Conservation (phyloP, 371 early-diverging fungal species). For the Mucor saturninus region DNA sequence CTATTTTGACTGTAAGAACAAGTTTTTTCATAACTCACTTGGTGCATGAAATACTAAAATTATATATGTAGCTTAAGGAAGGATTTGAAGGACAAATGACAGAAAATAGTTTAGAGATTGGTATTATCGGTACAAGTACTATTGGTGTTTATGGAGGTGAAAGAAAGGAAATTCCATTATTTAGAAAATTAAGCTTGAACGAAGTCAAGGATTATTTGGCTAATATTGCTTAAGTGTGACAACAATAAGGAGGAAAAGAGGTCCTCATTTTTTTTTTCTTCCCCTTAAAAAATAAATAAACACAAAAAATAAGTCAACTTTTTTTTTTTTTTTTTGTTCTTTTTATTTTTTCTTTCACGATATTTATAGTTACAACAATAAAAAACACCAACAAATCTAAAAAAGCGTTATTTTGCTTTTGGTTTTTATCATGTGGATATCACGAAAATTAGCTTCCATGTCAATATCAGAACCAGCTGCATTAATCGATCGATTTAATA, state of each 20-base stretch:
- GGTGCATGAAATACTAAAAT: background rate
- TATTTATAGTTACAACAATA: background rate
- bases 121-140: slow-evolving; percentile 76
- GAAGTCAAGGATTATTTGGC: slow-evolving; percentile 97
- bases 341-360: background rate
- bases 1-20: slow-evolving; percentile 82
- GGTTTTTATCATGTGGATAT: slow-evolving; percentile 36
- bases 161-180: slow-evolving; percentile 63
- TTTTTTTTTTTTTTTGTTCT: slow-evolving; percentile 14
- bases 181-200: slow-evolving; percentile 74
- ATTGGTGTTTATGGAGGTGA: slow-evolving; percentile 65
- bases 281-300: slow-evolving; percentile 19
- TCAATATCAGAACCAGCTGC: slow-evolving; percentile 1
- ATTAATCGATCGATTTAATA: slow-evolving; percentile 21
- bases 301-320: slow-evolving; percentile 4
- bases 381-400: background rate
- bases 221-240: slow-evolving; percentile 76
- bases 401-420: background rate
- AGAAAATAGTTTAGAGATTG: slow-evolving; percentile 93
- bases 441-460: slow-evolving; percentile 35
- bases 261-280: slow-evolving; percentile 3
- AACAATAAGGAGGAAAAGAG: slow-evolving; percentile 7
- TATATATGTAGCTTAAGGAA: slow-evolving; percentile 79
- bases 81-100: slow-evolving; percentile 97
- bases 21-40: background rate